These are phyloP conservation scores for Diaporthe velutina DNA, from an alignment of 2,329 filamentous ascomycete genomes.

Conservation along the genomic window DNA sequence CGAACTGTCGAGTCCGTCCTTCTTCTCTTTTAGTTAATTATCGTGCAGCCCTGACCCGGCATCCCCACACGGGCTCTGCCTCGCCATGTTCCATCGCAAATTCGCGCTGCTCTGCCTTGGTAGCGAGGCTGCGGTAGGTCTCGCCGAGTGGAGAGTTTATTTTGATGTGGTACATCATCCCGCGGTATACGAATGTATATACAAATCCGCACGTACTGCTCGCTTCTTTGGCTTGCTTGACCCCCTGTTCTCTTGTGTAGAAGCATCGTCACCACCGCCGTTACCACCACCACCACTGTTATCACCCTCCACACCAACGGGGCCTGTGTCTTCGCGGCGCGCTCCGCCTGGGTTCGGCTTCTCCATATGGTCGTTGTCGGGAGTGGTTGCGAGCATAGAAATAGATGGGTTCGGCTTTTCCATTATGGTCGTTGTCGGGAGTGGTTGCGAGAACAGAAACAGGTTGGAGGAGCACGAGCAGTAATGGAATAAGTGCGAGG, in stretches of 20 bases:
- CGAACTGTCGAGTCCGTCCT: not conserved
- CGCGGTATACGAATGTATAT: not conserved
- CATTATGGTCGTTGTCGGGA: too few relatives aligned
- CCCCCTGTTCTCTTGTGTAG: not conserved
- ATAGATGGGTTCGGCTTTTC: too few relatives aligned
- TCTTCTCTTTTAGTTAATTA: not conserved
- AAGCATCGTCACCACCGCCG: not conserved
- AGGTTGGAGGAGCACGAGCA: not conserved
- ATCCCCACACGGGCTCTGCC: not conserved
- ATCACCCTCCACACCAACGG: not conserved
- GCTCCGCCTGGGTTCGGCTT: not conserved
- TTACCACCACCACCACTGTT: not conserved
- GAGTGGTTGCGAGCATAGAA: too few relatives aligned
- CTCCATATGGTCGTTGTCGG: not conserved
- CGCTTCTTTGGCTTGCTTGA: not conserved
- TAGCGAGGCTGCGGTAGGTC: not conserved
- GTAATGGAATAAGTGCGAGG: not conserved
- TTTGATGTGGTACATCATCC: not conserved
- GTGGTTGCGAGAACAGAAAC: not conserved
- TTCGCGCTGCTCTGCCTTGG: conserved; percentile 7
- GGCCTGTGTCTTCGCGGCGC: not conserved
- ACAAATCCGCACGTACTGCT: not conserved
- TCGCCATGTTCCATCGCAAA: not conserved
- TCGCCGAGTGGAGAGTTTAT: not conserved
- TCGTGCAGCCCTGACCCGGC: not conserved